Evolutionary conservation across 192 early-diverging fungal species (phyloP).

Genomic region (Phlyctochytrium bullatum): DNA sequence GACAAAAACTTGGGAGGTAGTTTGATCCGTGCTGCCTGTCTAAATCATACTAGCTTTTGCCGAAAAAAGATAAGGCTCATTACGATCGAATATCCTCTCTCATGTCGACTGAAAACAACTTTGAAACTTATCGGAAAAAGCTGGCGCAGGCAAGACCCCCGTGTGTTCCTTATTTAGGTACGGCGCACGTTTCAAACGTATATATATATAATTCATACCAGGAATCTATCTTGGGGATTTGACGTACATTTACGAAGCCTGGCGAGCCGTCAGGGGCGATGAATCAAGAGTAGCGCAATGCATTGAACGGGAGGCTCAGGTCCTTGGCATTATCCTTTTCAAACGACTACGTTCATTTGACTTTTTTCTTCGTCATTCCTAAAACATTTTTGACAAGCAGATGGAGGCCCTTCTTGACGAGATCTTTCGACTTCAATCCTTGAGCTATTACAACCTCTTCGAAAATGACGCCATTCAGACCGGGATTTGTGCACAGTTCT

Average conservation of each 20-base stretch:
- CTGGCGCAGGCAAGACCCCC: conserved; percentile 26
- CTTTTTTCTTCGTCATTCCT: too few species aligned
- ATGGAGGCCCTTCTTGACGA: conserved; percentile 35
- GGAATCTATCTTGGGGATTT: conserved; percentile 42
- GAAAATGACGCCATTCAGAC: not conserved
- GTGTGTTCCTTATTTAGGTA: conserved; percentile 45
- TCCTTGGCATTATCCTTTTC: not conserved
- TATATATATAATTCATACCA: conserved; percentile 7
- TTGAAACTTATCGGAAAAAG: conserved; percentile 34
- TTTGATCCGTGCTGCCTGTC: conserved; percentile 8
- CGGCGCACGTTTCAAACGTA: conserved; percentile 1
- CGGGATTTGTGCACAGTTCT: not conserved
- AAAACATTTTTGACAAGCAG: conserved; percentile 13
- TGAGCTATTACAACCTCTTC: not conserved
- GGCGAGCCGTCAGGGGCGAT: conserved; percentile 40
- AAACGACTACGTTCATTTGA: not conserved
- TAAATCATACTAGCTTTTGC: conserved; percentile 6
- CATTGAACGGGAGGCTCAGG: conserved; percentile 34
- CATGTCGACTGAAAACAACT: conserved; percentile 37
- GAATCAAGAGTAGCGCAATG: conserved; percentile 21
- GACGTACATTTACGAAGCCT: conserved; percentile 39
- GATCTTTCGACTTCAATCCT: conserved; percentile 24
- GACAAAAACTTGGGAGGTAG: conserved; percentile 43
- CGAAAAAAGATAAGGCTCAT: conserved; percentile 30
- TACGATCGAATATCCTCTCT: conserved; percentile 38